Evolutionary conservation across 331 rosid species (phyloP), one percentile per base, ranked within the genome.

Genomic region (Pyrus hybrid): DNA sequence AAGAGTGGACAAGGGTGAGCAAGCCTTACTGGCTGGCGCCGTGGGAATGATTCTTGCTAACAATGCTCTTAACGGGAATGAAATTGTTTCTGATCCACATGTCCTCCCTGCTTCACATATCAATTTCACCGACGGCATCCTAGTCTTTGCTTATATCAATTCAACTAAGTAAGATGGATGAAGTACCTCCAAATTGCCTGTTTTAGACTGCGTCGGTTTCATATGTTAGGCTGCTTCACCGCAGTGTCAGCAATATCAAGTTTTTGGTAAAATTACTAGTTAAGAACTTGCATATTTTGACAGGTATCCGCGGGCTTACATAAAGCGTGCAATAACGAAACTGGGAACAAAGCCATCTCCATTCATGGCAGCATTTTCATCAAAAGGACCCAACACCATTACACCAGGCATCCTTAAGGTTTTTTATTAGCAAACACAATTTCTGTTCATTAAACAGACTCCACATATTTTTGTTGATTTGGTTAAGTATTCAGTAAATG

Each of bases 311-410:
- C 63, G 28, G 82, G 97, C 93, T 61, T 90, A 83, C 67, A 94
- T 94, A 74, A 86, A 87, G 13, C 80, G 67, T 43, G 83, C 91
- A 82, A 83, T 74, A 60, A 94, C 97, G 4, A 28, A 74, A 32
- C 68, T 90, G 84, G 79, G 81, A 20, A 84, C 80, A 11, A 90
- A 89, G 80, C 99, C 99, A 63, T 96, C 99, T 65, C 99, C 99
- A 6, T 69, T 86, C 66, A 90, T 94, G 99, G 99, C 99, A 53
- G 90, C 95, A n/a, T 91, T 94, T 80, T 94, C 99, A 73, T 94
- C 99, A 9, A 91, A 84, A 77, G 97, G 99, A 62, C 99, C 99
- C 35, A 94, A 72, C 68, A 32, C 74, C 33, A 23, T 94, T 37
- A 78, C 86, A 12, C 97, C 97, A 47, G 96, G 84, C 79, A 90